Conservation (phyloP, 2,329 filamentous ascomycete species). For the Aspergillus pseudoterreus region DNA sequence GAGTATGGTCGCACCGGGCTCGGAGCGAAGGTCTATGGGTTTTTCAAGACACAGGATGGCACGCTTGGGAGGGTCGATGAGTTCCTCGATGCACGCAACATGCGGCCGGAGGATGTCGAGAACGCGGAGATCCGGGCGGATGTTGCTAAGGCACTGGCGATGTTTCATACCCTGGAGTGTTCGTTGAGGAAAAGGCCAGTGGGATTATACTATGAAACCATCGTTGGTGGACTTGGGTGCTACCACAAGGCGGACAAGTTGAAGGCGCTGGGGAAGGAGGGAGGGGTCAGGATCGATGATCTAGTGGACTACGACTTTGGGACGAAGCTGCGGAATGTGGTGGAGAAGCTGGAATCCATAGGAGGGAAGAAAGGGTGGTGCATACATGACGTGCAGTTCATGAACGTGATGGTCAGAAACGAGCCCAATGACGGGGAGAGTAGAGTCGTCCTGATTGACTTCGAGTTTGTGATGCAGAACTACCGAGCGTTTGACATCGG, state of each 20-base stretch:
- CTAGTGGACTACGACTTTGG: constrained; percentile 3
- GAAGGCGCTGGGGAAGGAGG: not conserved
- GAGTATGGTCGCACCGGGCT: not conserved
- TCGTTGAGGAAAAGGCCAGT: not conserved
- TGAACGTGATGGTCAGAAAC: not conserved
- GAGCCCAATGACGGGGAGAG: not conserved
- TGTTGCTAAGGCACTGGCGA: not conserved
- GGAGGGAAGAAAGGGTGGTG: not conserved
- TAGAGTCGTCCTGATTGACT: not conserved
- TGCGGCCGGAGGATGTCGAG: constrained; percentile 1
- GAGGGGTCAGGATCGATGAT: not conserved
- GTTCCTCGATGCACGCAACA: constrained; percentile 1
- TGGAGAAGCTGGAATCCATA: constrained; percentile 1
- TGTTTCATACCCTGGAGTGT: not conserved
- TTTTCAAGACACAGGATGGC: constrained; percentile 1
- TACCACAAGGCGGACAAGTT: constrained; percentile 2
- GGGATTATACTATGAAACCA: constrained; percentile 1
- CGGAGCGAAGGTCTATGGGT: not conserved
- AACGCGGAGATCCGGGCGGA: not conserved
- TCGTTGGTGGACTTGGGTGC: not conserved
- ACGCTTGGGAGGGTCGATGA: constrained; percentile 1
- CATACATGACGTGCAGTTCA: constrained; percentile 1
- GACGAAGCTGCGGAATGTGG: not conserved
- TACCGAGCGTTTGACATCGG: constrained; percentile 1
- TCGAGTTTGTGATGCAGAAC: constrained; percentile 1